These are phyloP conservation scores for Vitis riparia DNA, from an alignment of 164 flowering plant genomes.

Conservation along the genomic window DNA sequence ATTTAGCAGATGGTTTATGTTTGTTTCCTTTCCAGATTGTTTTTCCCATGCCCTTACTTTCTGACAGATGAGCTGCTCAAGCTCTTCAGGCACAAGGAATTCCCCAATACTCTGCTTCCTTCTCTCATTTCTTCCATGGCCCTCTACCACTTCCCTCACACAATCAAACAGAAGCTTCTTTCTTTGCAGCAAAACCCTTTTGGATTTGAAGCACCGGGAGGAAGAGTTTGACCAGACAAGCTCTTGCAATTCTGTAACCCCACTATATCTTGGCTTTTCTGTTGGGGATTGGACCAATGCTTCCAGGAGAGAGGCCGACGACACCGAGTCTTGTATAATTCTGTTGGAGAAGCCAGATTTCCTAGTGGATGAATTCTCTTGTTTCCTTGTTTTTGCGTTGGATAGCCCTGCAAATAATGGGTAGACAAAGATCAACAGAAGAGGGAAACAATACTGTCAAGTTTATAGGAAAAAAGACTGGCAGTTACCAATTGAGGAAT, in stretches of 20 bases:
- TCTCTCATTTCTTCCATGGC: slow-evolving; percentile 9
- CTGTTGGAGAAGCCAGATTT: slow-evolving; percentile 9
- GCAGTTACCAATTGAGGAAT: slow-evolving; percentile 21
- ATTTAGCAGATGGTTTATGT: slow-evolving; percentile 17
- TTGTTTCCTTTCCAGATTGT: slow-evolving; percentile 31
- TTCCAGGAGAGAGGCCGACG: slow-evolving; percentile 43
- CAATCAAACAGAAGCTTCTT: slow-evolving; percentile 47
- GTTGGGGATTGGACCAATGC: slow-evolving; percentile 17
- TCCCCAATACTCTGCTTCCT: not conserved
- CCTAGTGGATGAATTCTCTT: slow-evolving; percentile 14
- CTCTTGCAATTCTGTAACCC: slow-evolving; percentile 13
- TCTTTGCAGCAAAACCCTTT: slow-evolving; percentile 25
- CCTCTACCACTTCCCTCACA: slow-evolving; percentile 34
- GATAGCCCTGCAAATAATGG: slow-evolving; percentile 18
- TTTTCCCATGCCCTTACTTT: slow-evolving; percentile 31
- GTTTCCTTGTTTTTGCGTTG: slow-evolving; percentile 11
- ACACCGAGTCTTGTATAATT: slow-evolving; percentile 30
- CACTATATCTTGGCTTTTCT: slow-evolving; percentile 21
- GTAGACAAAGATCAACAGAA: not conserved
- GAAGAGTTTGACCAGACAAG: slow-evolving; percentile 15
- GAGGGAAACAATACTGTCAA: not conserved
- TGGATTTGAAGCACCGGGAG: slow-evolving; percentile 25
- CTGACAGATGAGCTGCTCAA: slow-evolving; percentile 35
- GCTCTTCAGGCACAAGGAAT: slow-evolving; percentile 32
- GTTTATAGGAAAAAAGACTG: slow-evolving; percentile 6